phyloP scores from a whole-genome alignment of 2,329 filamentous ascomycete genomes.

The Trichoderma polysporum region DNA sequence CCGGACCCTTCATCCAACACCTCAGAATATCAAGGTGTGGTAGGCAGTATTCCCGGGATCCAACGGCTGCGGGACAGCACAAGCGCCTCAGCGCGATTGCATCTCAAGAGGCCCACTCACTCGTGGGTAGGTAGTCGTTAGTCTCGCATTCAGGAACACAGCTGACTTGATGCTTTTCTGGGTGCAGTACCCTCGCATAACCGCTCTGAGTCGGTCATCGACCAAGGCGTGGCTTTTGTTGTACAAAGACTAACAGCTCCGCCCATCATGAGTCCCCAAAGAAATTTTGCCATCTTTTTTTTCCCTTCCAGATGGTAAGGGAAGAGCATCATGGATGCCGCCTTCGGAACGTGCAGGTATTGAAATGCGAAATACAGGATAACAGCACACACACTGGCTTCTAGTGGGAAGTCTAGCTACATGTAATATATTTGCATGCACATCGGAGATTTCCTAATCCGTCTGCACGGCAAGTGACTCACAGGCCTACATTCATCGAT shows the following conservation, averaged over 20 bases:
- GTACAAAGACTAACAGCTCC: background rate
- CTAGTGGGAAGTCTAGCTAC: background rate
- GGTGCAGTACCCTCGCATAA: background rate
- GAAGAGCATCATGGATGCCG: background rate
- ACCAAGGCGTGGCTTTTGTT: background rate
- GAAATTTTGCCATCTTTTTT: background rate
- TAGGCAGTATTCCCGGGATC: background rate
- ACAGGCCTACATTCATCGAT: background rate
- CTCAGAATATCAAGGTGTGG: background rate
- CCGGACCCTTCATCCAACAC: background rate
- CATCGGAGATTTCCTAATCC: conserved; percentile 1
- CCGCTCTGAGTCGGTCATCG: background rate
- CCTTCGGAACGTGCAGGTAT: no score
- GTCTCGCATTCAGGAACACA: background rate
- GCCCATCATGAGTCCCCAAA: background rate
- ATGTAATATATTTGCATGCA: background rate
- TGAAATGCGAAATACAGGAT: background rate
- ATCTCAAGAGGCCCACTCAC: background rate
- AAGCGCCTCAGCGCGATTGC: background rate
- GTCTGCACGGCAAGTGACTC: conserved; percentile 5
- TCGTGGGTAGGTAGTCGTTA: background rate
- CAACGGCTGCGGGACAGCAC: background rate
- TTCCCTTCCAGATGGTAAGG: background rate
- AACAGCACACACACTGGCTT: background rate
- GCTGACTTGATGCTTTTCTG: background rate